Evolutionary conservation across 2,329 filamentous ascomycete species (phyloP).

Genomic region (Thielaviopsis ethacetica): DNA sequence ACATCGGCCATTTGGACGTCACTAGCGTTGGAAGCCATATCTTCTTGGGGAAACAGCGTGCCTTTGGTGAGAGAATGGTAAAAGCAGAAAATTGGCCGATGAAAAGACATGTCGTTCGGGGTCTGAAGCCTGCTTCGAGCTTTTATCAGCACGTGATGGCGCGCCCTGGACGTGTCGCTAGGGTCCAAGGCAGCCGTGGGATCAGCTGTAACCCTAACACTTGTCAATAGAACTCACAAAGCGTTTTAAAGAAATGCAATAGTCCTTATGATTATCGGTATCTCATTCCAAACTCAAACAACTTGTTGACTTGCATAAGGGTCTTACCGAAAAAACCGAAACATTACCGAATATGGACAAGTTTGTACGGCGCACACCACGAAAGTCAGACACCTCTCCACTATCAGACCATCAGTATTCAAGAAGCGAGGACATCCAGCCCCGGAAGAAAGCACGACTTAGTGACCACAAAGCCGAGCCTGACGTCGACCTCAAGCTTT

Average conservation of each 20-base stretch:
- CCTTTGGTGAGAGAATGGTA: background rate
- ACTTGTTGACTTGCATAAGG: too few species aligned
- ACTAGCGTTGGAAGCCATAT: slow-evolving; percentile 3
- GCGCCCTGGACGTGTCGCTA: background rate
- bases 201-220: too few species aligned
- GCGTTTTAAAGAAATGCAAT: too few species aligned
- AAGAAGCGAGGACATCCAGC: background rate
- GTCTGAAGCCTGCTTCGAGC: background rate
- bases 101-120: background rate
- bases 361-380: background rate
- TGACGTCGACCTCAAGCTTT: background rate
- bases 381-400: background rate
- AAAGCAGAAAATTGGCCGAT: background rate
- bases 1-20: slow-evolving; percentile 9
- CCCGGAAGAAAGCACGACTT: slow-evolving; percentile 1
- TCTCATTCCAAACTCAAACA: too few species aligned
- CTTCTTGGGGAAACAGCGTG: background rate
- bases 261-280: too few species aligned
- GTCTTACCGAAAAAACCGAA: too few species aligned
- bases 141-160: background rate
- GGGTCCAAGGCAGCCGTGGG: too few species aligned
- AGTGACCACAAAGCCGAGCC: background rate
- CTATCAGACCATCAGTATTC: background rate
- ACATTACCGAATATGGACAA: background rate
- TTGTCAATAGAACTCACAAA: too few species aligned